These are phyloP conservation scores for Lachnellula hyalina DNA, from an alignment of 2,329 filamentous ascomycete genomes.

Conservation along the genomic window DNA sequence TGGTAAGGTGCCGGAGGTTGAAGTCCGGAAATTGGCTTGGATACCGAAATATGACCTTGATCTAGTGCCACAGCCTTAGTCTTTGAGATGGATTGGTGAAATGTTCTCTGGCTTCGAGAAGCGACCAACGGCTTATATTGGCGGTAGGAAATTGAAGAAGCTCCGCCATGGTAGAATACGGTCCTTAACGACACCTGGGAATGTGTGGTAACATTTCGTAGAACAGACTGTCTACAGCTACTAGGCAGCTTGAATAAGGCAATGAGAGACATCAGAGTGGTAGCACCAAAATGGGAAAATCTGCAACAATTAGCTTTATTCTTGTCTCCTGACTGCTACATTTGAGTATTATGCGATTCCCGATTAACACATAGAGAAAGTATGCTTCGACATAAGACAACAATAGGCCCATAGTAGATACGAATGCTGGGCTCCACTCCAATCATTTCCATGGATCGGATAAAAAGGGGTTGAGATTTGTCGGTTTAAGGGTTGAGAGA, in stretches of 20 bases:
- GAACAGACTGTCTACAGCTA: not conserved
- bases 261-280: not conserved
- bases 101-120: not conserved
- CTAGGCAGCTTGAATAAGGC: not conserved
- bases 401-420: too few relatives aligned
- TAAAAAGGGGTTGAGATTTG: too few relatives aligned
- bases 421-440: too few relatives aligned
- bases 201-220: not conserved
- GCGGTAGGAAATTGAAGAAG: not conserved
- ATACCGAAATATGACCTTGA: not conserved
- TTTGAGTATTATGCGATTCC: not conserved
- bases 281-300: not conserved
- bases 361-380: not conserved
- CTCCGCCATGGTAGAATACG: not conserved
- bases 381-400: too few relatives aligned
- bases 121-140: not conserved
- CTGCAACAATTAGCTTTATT: not conserved
- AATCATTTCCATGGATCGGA: too few relatives aligned
- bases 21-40: not conserved
- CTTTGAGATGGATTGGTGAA: not conserved
- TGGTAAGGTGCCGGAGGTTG: constrained; percentile 40
- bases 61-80: not conserved
- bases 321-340: not conserved
- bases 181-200: not conserved
- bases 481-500: too few relatives aligned